Evolutionary conservation across 208 protist genomes (phyloP), one percentile per base, ranked within the genome.

Genomic region (Trypanosoma cruzi): DNA sequence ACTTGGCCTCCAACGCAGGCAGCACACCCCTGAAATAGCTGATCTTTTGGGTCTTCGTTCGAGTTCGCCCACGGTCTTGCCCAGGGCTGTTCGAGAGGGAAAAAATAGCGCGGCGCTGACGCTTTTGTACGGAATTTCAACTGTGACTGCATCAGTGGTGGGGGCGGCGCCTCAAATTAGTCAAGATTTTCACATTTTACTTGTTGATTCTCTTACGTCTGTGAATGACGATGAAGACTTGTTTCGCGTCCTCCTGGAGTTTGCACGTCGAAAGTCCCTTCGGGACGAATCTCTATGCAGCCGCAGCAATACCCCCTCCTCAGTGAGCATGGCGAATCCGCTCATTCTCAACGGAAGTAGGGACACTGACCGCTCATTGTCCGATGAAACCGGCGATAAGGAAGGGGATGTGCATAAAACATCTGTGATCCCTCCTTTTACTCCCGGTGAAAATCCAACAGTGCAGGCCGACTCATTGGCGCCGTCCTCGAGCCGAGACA

Each of bases 181-280:
- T 5, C 6, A 42, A 1, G 54, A 59, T 59, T 59, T 13, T 34
- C 5, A 22, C 29, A 42, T 26, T 10, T 46, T 63, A 31, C 6
- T 63, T 13, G 4, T 13, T 22, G 22, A 6, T 18, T 46, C 7
- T 63, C 6, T 63, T 16, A 32, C 0, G 4, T 50, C 32, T 46
- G 57, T 24, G 3, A n/a, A 63, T 46, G n/a, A 31, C 8, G 57
- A 63, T 50, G 57, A 63, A 24, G 57, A 63, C 18, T 49, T 63
- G 20, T 16, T 48, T 22, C 20, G 26, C 46, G n/a, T 31, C 28
- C 48, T 44, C 8, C 32, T 50, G 36, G 20, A 20, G 4, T 31
- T 50, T 14, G 29, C 57, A 63, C 37, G 54, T 28, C 8, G 13
- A 4, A 24, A 24, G 26, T 59, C 31, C 36, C 10, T 3, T 7